Percentiles rank a stretch among this genome's conserved stretches.
Conservation (phyloP, 2,329 filamentous ascomycete species). For the Myotisia sp. region DNA sequence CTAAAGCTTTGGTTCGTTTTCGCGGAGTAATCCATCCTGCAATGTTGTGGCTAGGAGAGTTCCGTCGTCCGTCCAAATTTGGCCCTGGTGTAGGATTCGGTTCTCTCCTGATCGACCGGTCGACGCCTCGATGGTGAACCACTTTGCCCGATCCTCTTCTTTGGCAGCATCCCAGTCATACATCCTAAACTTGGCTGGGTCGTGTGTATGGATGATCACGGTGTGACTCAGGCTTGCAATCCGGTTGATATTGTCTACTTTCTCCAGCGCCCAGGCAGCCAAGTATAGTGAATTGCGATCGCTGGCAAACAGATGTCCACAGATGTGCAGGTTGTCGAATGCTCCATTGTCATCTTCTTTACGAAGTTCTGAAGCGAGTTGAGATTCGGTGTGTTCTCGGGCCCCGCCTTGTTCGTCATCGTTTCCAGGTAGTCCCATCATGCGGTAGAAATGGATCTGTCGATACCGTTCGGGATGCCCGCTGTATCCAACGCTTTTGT, state of each 20-base stretch:
- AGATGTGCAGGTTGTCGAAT: slow-evolving; percentile 41
- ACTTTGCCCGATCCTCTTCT: slow-evolving; percentile 21
- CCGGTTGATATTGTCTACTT: slow-evolving; percentile 25
- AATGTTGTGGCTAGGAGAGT: slow-evolving; percentile 34
- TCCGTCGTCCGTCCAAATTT: slow-evolving; percentile 32
- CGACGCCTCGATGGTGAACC: slow-evolving; percentile 39
- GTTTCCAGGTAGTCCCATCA: slow-evolving; percentile 27
- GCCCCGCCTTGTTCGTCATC: slow-evolving; percentile 12
- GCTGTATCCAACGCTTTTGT: slow-evolving; percentile 20
- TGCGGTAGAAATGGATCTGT: slow-evolving; percentile 34
- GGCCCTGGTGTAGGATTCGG: slow-evolving; percentile 34
- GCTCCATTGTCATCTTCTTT: slow-evolving; percentile 20
- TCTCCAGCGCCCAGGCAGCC: slow-evolving; percentile 36
- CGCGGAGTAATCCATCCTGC: slow-evolving; percentile 28
- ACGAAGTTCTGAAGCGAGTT: too few relatives aligned
- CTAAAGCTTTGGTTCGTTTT: too few relatives aligned
- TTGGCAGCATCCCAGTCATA: slow-evolving; percentile 20
- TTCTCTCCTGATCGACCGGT: slow-evolving; percentile 32
- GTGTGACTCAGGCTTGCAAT: slow-evolving; percentile 37
- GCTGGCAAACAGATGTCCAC: slow-evolving; percentile 43
- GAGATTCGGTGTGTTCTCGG: too few relatives aligned
- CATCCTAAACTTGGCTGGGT: slow-evolving; percentile 29
- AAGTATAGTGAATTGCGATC: slow-evolving; percentile 43
- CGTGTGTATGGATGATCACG: slow-evolving; percentile 34
- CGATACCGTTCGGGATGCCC: slow-evolving; percentile 23